Conservation (phyloP, 2,329 filamentous ascomycete species). For the Rhexocercosporidium sp. region DNA sequence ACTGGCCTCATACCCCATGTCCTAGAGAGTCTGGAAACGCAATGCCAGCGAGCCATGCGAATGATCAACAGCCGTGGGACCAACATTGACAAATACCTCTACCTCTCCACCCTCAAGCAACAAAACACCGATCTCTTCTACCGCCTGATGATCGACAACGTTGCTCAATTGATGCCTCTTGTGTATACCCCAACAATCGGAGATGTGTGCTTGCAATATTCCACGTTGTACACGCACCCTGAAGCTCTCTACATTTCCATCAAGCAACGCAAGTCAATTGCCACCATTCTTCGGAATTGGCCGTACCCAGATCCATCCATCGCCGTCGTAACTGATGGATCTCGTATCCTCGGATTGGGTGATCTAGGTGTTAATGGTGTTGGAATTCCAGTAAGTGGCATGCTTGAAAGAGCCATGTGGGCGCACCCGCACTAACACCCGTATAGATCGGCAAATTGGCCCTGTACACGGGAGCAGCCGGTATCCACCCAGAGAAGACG, state of each 20-base stretch:
- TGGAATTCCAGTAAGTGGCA: conserved; percentile 80
- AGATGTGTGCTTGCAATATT: conserved; percentile 96
- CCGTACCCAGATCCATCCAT: conserved; percentile 89
- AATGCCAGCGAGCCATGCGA: conserved; percentile 71
- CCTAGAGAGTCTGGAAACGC: conserved; percentile 64
- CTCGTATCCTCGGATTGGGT: conserved; percentile 87
- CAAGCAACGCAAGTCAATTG: conserved; percentile 89
- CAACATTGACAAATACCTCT: conserved; percentile 81
- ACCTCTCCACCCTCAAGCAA: conserved; percentile 76
- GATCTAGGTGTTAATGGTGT: conserved; percentile 97
- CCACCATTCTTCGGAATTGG: conserved; percentile 91
- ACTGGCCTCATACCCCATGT: conserved; percentile 69
- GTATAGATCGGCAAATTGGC: conserved; percentile 84
- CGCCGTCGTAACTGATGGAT: conserved; percentile 95
- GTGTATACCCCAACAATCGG: conserved; percentile 92
- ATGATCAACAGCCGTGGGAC: conserved; percentile 74
- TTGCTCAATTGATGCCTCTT: conserved; percentile 78
- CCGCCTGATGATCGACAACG: conserved; percentile 77
- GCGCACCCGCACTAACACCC: conserved; percentile 15
- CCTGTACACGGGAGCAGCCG: conserved; percentile 93
- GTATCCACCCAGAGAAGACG: conserved; percentile 88
- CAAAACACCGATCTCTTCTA: conserved; percentile 84
- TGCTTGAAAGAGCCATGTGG: conserved; percentile 3
- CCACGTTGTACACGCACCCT: conserved; percentile 91
- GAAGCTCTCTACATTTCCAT: conserved; percentile 97